Percentiles rank a stretch among this genome's conserved stretches.
Conservation (phyloP, 2,329 filamentous ascomycete species). For the Xenoacremonium recifei region DNA sequence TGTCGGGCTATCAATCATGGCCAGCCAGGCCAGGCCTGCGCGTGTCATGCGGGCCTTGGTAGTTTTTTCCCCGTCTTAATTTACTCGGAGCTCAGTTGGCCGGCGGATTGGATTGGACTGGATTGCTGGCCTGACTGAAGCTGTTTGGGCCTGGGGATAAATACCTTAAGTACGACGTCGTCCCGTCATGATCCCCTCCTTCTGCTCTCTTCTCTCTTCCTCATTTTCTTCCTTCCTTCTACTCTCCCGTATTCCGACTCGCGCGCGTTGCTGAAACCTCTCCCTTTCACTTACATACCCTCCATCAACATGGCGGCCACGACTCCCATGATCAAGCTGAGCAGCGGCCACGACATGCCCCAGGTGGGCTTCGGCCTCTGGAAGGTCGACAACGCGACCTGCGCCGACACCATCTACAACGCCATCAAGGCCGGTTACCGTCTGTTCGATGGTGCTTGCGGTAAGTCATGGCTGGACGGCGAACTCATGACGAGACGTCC, state of each 20-base stretch:
- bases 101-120: no score
- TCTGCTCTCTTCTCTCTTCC: constrained; percentile 1
- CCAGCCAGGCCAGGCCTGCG: constrained; percentile 12
- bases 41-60: no score
- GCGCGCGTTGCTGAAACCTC: background rate
- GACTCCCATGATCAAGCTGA: constrained; percentile 56
- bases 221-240: constrained; percentile 2
- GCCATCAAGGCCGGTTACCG: constrained; percentile 64
- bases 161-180: constrained; percentile 12
- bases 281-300: background rate
- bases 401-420: constrained; percentile 76
- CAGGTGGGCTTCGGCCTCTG: constrained; percentile 77
- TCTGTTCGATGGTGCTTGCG: constrained; percentile 59
- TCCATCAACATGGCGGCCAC: constrained; percentile 30
- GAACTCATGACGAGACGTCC: no score
- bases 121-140: no score
- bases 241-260: constrained; percentile 5
- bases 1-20: constrained; percentile 18
- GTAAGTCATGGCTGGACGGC: constrained; percentile 44
- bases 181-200: no score
- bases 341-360: constrained; percentile 67
- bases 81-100: no score
- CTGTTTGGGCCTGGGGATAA: no score
- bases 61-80: no score
- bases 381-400: constrained; percentile 76